These are phyloP conservation scores for Eragrostis nindensis DNA, from an alignment of 176 grass and related monocot genomes.

Conservation along the genomic window DNA sequence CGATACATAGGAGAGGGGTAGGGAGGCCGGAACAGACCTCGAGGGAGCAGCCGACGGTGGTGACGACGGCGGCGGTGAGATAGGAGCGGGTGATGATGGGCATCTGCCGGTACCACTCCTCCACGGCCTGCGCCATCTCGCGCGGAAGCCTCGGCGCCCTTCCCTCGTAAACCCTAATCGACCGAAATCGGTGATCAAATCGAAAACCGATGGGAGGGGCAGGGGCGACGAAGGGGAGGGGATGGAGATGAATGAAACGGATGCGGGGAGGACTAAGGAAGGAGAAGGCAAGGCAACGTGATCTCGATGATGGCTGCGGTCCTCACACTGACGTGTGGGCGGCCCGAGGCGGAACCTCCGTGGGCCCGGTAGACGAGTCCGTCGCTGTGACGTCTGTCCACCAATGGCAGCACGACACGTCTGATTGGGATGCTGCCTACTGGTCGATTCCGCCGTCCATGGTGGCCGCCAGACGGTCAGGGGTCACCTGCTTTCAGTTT, in stretches of 20 bases:
- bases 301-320: neutral
- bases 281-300: constrained; percentile 23
- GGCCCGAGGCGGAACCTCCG: neutral
- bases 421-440: neutral
- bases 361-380: constrained; percentile 6
- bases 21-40: constrained; percentile 42
- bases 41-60: constrained; percentile 96
- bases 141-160: constrained; percentile 38
- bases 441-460: neutral
- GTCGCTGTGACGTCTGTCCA: neutral
- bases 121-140: constrained; percentile 91
- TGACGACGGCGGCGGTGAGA: constrained; percentile 91
- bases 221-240: neutral
- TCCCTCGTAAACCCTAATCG: constrained; percentile 7
- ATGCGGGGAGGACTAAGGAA: neutral
- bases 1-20: neutral
- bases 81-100: constrained; percentile 99
- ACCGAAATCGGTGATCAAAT: constrained; percentile 2
- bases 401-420: constrained; percentile 37
- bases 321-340: constrained; percentile 39
- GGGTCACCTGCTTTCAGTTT: neutral
- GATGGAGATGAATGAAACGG: neutral
- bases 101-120: constrained; percentile 99
- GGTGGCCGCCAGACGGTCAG: neutral
- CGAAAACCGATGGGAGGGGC: neutral